phyloP scores from a whole-genome alignment of 257 asterid genomes.

The Solanum virginianum region DNA sequence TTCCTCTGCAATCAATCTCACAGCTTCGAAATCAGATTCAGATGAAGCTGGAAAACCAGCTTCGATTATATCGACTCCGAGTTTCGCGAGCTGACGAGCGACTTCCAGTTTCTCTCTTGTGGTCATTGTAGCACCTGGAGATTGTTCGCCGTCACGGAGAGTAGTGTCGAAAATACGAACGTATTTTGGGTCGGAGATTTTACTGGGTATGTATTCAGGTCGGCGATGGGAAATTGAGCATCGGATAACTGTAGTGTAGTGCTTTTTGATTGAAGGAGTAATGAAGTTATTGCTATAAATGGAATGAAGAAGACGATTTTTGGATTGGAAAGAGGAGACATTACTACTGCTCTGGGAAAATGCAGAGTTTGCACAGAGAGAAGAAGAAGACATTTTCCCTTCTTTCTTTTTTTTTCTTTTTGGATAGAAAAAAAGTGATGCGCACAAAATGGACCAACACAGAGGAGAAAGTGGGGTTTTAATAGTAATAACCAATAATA shows the following conservation, averaged over 20 bases:
- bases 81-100: conserved; percentile 70
- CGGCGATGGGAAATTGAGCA: background rate
- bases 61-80: conserved; percentile 91
- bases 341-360: background rate
- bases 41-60: conserved; percentile 97
- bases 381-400: background rate
- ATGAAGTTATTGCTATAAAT: background rate
- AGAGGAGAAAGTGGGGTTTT: background rate
- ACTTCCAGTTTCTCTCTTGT: conserved; percentile 79
- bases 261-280: background rate
- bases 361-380: background rate
- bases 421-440: background rate
- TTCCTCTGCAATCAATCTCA: conserved; percentile 60
- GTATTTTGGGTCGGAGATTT: conserved; percentile 68
- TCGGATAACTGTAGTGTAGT: background rate
- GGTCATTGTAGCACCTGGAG: conserved; percentile 99
- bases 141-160: conserved; percentile 96
- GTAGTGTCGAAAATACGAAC: conserved; percentile 95
- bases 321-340: background rate
- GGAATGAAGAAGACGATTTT: background rate
- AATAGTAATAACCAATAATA: background rate
- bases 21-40: conserved; percentile 80
- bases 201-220: conserved; percentile 67
- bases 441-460: background rate
- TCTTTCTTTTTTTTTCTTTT: background rate